Evolutionary conservation across 108 stramenopile species (phyloP).

Genomic region (Hondaea fermentalgiana): DNA sequence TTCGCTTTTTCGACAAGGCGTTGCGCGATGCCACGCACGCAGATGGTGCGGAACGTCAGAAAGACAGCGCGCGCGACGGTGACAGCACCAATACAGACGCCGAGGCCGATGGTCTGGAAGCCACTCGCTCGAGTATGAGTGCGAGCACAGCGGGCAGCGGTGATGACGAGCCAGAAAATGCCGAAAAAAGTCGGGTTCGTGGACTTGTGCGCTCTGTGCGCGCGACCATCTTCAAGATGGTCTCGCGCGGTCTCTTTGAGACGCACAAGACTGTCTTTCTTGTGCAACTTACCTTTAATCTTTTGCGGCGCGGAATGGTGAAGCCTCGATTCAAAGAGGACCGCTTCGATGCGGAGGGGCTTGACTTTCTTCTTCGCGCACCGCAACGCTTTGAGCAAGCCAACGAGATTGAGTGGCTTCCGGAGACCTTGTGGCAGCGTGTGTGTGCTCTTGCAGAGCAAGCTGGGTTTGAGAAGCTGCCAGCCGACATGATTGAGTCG

Average conservation of each 20-base stretch:
- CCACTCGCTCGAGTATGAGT: background rate
- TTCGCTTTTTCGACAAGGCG: conserved; percentile 35
- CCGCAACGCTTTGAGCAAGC: conserved; percentile 17
- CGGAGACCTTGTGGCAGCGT: conserved; percentile 19
- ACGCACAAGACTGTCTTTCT: conserved; percentile 36
- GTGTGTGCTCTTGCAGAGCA: background rate
- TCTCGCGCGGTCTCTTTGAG: conserved; percentile 42
- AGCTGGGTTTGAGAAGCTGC: conserved; percentile 27
- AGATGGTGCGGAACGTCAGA: background rate
- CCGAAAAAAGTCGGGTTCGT: background rate
- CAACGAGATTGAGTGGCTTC: conserved; percentile 45
- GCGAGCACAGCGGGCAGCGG: background rate
- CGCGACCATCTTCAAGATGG: conserved; percentile 35
- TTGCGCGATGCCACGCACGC: background rate
- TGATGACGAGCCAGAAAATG: background rate
- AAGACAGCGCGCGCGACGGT: background rate
- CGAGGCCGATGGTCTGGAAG: background rate
- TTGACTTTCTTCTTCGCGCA: conserved; percentile 36
- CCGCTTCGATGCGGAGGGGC: conserved; percentile 29
- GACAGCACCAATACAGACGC: background rate
- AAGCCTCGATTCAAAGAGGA: background rate
- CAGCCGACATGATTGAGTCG: conserved; percentile 31
- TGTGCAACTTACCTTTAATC: conserved; percentile 26
- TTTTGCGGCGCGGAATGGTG: conserved; percentile 4
- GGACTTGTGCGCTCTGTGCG: conserved; percentile 18